Base-by-base conservation (phyloP, 2,329 filamentous ascomycete genomes). In the Fusarium keratoplasticum region DNA sequence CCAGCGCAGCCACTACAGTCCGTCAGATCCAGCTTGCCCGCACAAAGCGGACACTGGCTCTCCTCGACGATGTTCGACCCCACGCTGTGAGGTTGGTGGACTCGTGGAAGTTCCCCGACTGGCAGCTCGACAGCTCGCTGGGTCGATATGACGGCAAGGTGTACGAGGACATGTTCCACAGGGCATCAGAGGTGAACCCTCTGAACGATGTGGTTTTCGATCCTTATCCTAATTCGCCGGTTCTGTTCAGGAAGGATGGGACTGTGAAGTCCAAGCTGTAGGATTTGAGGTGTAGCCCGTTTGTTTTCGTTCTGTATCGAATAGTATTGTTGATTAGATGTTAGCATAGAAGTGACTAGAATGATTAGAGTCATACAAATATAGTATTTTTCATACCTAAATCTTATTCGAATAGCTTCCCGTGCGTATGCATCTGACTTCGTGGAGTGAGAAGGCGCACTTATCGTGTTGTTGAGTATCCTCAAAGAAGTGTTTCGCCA, bases 71-170 rank as follows among this genome's bases (percentile, higher is more conserved):
- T 71, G 90, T 95, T 69, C 86, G 93, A 7, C 93, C 93, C 4
- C 93, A 95, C 79, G 92, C 93, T 1, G 87, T 95, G 16, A 83
- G 89, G 13, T 83, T 95, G 13, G 93, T 94, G 0, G 93, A 95
- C 77, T 86, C 91, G 0, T 95, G 93, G 93, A 89, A 89, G 69
- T 94, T 95, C 82, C 90, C 93, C 2, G 93, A 95, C 80, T 95
- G 92, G 92, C 91, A 94, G 76, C 87, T 95, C 3, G 93, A 95
- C 80, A 92, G 89, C 76, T 90, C 89, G 67, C 81, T 95, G 42
- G 93, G 93, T 2, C 86, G 92, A 2, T 89, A 88, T 50, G 93
- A 95, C 70, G 93, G 93, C 22, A 91, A 92, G 77, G 93, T 95
- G 1, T 95, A 95, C 76, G 91, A 94, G 80, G 93, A 95, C 76